A percentile compares a stretch with the other conserved stretches of the same genome.
These are phyloP conservation scores for Persicaria tinctoria DNA, from an alignment of 148 eudicot genomes.

Conservation along the genomic window DNA sequence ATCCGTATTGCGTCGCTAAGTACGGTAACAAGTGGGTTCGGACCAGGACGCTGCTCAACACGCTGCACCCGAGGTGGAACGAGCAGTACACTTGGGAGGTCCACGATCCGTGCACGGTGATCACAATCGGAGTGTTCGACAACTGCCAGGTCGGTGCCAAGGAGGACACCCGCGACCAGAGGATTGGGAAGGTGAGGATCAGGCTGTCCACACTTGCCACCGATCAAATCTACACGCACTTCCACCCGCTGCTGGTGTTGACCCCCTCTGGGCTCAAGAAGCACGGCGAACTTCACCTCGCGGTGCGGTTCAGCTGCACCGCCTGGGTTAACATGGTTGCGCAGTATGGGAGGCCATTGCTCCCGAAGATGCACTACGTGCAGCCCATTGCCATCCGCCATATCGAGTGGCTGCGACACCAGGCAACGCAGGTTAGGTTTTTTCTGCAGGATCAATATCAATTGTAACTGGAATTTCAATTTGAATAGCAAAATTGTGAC, in stretches of 20 bases:
- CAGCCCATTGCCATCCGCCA: constrained; percentile 73
- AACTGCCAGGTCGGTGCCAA: constrained; percentile 61
- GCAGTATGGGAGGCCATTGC: constrained; percentile 68
- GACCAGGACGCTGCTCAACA: constrained; percentile 76
- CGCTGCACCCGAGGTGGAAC: constrained; percentile 68
- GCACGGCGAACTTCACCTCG: constrained; percentile 85
- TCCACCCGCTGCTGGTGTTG: constrained; percentile 73
- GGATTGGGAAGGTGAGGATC: constrained; percentile 84
- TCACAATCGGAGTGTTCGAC: constrained; percentile 87
- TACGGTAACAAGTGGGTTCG: constrained; percentile 95
- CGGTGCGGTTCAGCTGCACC: constrained; percentile 72
- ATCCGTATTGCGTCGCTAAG: constrained; percentile 90
- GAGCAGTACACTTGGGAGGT: constrained; percentile 99
- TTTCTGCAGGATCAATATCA: background rate
- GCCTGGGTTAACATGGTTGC: constrained; percentile 94
- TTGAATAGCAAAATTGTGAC: background rate
- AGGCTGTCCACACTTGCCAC: constrained; percentile 79
- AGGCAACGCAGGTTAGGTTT: constrained; percentile 33
- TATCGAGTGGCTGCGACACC: constrained; percentile 82
- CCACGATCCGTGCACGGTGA: constrained; percentile 77
- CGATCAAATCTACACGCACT: constrained; percentile 72
- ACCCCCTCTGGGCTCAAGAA: constrained; percentile 63
- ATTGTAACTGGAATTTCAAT: too few species aligned
- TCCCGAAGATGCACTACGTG: constrained; percentile 95
- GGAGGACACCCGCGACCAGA: constrained; percentile 56